Conservation (phyloP, 2,329 filamentous ascomycete genomes). For the Penicillium sp. region DNA sequence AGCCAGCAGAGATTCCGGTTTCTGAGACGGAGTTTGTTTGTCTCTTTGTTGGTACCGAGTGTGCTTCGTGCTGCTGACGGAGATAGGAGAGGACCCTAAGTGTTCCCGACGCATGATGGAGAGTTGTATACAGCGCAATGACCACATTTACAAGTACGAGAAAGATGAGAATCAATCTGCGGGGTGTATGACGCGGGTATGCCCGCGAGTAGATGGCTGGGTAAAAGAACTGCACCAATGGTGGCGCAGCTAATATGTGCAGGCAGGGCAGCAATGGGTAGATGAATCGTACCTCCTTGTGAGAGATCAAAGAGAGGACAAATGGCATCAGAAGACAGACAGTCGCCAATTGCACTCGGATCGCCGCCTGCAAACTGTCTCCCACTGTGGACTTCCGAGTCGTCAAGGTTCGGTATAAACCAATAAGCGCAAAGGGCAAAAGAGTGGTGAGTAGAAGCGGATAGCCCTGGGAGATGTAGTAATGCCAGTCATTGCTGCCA, state of each 20-base stretch:
- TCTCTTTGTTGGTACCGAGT: constrained; percentile 33
- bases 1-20: constrained; percentile 52
- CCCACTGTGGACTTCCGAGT: constrained; percentile 28
- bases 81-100: constrained; percentile 66
- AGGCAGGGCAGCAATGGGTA: constrained; percentile 84
- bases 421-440: constrained; percentile 64
- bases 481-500: constrained; percentile 80
- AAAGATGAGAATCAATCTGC: constrained; percentile 46
- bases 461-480: constrained; percentile 83
- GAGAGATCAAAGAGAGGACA: constrained; percentile 67
- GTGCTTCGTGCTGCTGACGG: constrained; percentile 59
- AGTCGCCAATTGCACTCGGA: constrained; percentile 50
- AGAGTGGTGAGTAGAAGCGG: constrained; percentile 77
- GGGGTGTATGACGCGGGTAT: constrained; percentile 36
- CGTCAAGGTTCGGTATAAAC: constrained; percentile 49
- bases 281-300: constrained; percentile 96
- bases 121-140: constrained; percentile 64
- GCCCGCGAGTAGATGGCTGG: constrained; percentile 31
- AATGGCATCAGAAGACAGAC: constrained; percentile 53
- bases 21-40: constrained; percentile 9
- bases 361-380: constrained; percentile 26
- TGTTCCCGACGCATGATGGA: constrained; percentile 71
- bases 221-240: constrained; percentile 58
- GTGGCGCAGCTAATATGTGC: constrained; percentile 66
- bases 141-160: constrained; percentile 59